Evolutionary conservation across 805 yeast species (phyloP).

Genomic region (Barnettozyma pratensis): DNA sequence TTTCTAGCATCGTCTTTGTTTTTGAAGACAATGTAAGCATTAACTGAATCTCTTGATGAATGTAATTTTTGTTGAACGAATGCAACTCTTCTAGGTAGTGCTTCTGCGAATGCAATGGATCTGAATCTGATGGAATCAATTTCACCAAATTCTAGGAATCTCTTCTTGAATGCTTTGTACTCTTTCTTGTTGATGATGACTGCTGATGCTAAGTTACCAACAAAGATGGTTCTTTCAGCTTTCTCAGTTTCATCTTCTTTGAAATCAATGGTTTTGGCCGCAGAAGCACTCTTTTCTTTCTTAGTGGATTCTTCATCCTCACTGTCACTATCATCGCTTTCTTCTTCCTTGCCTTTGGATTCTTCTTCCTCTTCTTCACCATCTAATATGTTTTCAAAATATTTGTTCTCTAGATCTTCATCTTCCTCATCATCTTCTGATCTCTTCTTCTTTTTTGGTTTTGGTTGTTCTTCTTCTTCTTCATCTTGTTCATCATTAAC

Average conservation of each 20-base stretch:
- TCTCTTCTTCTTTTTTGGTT: conserved; percentile 19
- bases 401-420: conserved; percentile 50
- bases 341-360: conserved; percentile 36
- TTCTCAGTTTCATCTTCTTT: conserved; percentile 71
- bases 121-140: conserved; percentile 83
- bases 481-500: conserved; percentile 19
- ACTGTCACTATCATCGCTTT: conserved; percentile 20
- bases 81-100: conserved; percentile 89
- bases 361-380: conserved; percentile 28
- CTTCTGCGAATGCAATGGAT: conserved; percentile 84
- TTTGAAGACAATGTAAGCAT: conserved; percentile 81
- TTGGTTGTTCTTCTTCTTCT: conserved; percentile 8
- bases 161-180: conserved; percentile 58
- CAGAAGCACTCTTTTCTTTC: conserved; percentile 15
- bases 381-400: conserved; percentile 42
- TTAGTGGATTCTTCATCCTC: conserved; percentile 25
- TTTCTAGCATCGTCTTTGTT: conserved; percentile 42
- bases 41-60: conserved; percentile 70
- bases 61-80: conserved; percentile 76
- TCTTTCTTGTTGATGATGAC: conserved; percentile 60
- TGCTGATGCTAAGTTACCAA: conserved; percentile 72
- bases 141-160: conserved; percentile 38
- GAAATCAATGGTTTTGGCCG: conserved; percentile 44
- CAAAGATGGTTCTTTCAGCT: conserved; percentile 80
- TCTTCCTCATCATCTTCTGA: conserved; percentile 27